A percentile compares a stretch with the other conserved stretches of the same genome.
These are phyloP conservation scores for Jatropha multifida DNA, from an alignment of 441 rosid species.

Conservation along the genomic window DNA sequence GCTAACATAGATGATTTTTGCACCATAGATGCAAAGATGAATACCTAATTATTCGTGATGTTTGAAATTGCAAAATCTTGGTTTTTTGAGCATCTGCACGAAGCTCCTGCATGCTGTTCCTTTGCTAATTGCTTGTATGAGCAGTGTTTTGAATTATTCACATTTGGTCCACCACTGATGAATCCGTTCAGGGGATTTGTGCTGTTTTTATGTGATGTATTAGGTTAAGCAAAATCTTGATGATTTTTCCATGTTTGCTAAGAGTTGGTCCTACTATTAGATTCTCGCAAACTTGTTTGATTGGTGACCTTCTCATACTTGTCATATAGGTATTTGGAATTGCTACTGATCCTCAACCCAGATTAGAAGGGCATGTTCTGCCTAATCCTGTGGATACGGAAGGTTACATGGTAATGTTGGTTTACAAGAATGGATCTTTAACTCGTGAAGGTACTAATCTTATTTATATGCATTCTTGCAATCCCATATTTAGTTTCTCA, in stretches of 20 bases:
- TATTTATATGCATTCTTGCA: slow-evolving; percentile 5
- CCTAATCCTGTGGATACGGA: slow-evolving; percentile 84
- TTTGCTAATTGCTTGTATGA: neutral
- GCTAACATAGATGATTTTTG: neutral
- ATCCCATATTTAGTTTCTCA: slow-evolving; percentile 3
- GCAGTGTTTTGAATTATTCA: neutral
- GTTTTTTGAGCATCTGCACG: neutral
- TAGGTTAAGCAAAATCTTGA: neutral
- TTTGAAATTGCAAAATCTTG: neutral
- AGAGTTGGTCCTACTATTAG: neutral
- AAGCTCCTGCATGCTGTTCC: neutral
- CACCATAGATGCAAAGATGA: neutral
- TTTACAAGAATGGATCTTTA: slow-evolving; percentile 82
- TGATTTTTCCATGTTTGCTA: neutral
- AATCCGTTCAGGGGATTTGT: neutral
- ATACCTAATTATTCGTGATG: neutral
- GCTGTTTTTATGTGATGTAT: neutral
- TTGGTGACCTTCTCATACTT: neutral
- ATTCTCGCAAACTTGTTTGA: neutral
- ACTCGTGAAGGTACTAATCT: slow-evolving; percentile 71
- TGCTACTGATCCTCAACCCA: slow-evolving; percentile 60
- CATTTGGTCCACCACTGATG: neutral
- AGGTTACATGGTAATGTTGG: slow-evolving; percentile 90
- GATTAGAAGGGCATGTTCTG: slow-evolving; percentile 83
- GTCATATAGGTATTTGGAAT: slow-evolving; percentile 76